A percentile compares a stretch with the other conserved stretches of the same genome.
Conservation (phyloP, 495 filamentous ascomycete genomes). For the Thozetella sp. region DNA sequence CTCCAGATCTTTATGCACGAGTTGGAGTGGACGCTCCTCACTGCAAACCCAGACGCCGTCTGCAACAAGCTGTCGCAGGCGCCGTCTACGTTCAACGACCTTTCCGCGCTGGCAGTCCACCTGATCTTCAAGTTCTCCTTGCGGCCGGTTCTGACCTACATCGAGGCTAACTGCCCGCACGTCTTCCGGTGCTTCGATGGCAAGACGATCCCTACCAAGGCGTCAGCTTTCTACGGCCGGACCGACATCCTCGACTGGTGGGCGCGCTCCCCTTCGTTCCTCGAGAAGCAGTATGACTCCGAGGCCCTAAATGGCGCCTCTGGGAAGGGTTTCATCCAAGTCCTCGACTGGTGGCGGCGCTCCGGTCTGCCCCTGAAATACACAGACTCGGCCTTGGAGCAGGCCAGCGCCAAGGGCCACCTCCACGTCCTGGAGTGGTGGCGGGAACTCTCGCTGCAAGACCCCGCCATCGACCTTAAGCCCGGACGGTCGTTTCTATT, state of each 20-base stretch:
- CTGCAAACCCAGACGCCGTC: constrained; percentile 65
- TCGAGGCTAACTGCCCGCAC: constrained; percentile 76
- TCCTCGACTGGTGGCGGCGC: constrained; percentile 88
- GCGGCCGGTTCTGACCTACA: constrained; percentile 74
- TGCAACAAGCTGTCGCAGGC: constrained; percentile 67
- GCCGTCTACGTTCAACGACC: constrained; percentile 66
- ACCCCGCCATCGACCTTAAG: constrained; percentile 55
- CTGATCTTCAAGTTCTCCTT: constrained; percentile 90
- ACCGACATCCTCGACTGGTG: constrained; percentile 89
- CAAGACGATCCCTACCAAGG: constrained; percentile 80
- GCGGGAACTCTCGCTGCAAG: constrained; percentile 60
- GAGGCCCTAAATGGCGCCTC: constrained; percentile 89
- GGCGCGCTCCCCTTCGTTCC: constrained; percentile 64
- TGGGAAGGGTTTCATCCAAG: constrained; percentile 76
- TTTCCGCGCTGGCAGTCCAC: constrained; percentile 81
- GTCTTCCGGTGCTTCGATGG: constrained; percentile 84
- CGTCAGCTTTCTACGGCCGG: constrained; percentile 83
- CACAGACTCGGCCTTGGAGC: constrained; percentile 82
- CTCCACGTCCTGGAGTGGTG: constrained; percentile 90
- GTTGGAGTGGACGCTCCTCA: constrained; percentile 82
- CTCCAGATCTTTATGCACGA: constrained; percentile 56
- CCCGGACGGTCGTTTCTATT: constrained; percentile 79
- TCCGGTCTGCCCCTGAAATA: constrained; percentile 82
- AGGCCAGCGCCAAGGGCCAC: constrained; percentile 80
- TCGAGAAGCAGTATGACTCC: constrained; percentile 71